Evolutionary conservation across 2,329 filamentous ascomycete genomes (phyloP), one percentile per base, ranked within the genome.

Genomic region (Keithomyces neogunnii): DNA sequence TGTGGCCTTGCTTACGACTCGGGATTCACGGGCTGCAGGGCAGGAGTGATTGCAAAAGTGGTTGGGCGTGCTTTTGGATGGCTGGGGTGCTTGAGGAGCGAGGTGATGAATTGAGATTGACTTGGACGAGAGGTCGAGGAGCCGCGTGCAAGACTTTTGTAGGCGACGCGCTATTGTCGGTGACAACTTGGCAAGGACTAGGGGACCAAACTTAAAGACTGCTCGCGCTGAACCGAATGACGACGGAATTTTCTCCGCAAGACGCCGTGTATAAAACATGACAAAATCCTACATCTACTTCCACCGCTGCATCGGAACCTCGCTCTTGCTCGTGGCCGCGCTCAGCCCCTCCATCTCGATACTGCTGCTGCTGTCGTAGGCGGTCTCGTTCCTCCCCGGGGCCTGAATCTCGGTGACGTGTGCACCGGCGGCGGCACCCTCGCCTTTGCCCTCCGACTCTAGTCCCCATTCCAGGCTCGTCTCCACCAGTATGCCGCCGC

Each of bases 381-480:
- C 29, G 28, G 43, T 45, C 43, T 5, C 28, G 7, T 32, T 45
- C 43, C 43, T 32, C 43, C 13, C 7, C 43, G 7, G n/a, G n/a
- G 4, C 29, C 2, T 11, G 9, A 28, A 42, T 26, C 39, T 28
- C 39, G 26, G 43, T n/a, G 29, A 7, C 29, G 28, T 28, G 13
- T n/a, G 39, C 39, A n/a, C 39, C 39, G 7, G 39, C 45, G 5
- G 39, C 45, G 5, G 3, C 30, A 13, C 30, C 2, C 31, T 3
- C 35, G 13, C 3, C 5, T 4, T 42, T 42, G 8, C 28, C 47
- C 19, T 48, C 19, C 26, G 47, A 40, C 36, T 48, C 47, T 7
- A 48, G 36, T 28, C 36, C 47, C 47, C 47, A 42, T 42, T 50
- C 48, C n/a, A 50, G 31, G 26, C 48, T 50, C 31, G 48, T 50